Percentiles rank a stretch among this genome's conserved stretches.
Conservation (phyloP, 306 rosid genomes). For the Psophocarpus tetragonolobus region DNA sequence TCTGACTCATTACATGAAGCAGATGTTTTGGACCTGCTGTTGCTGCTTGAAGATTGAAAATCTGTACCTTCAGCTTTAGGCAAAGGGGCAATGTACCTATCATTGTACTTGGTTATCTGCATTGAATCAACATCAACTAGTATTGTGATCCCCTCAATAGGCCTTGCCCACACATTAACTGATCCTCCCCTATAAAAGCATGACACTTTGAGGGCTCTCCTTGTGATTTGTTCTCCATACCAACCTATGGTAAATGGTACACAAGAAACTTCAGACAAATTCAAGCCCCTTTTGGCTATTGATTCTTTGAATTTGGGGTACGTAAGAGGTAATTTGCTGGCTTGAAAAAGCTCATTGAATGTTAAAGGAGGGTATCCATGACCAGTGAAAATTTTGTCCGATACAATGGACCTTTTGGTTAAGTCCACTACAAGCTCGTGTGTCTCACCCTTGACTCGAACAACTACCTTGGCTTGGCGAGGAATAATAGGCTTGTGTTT, state of each 20-base stretch:
- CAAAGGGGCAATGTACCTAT: constrained; percentile 59
- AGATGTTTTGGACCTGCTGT: constrained; percentile 19
- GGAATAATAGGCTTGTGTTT: constrained; percentile 32
- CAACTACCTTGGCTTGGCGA: constrained; percentile 74
- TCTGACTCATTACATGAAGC: constrained; percentile 35
- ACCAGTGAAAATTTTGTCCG: constrained; percentile 60
- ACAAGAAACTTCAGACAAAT: constrained; percentile 77
- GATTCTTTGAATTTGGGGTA: constrained; percentile 61
- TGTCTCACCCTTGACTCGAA: constrained; percentile 59
- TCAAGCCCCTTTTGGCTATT: constrained; percentile 59
- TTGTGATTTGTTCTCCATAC: constrained; percentile 65
- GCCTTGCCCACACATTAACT: constrained; percentile 72
- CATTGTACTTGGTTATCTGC: constrained; percentile 59
- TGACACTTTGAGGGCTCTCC: constrained; percentile 60
- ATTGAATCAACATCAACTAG: constrained; percentile 73
- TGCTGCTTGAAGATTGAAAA: constrained; percentile 42
- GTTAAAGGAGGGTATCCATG: constrained; percentile 80
- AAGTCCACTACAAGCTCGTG: constrained; percentile 72
- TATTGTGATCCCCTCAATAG: constrained; percentile 70
- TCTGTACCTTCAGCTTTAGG: constrained; percentile 81
- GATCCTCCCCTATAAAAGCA: constrained; percentile 72
- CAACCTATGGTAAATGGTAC: constrained; percentile 83
- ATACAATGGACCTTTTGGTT: constrained; percentile 45
- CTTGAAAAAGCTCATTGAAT: constrained; percentile 63
- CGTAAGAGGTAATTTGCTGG: constrained; percentile 66